A percentile compares a stretch with the other conserved stretches of the same genome.
Conservation (phyloP, 805 yeast genomes). For the Henningerozyma blattae region DNA sequence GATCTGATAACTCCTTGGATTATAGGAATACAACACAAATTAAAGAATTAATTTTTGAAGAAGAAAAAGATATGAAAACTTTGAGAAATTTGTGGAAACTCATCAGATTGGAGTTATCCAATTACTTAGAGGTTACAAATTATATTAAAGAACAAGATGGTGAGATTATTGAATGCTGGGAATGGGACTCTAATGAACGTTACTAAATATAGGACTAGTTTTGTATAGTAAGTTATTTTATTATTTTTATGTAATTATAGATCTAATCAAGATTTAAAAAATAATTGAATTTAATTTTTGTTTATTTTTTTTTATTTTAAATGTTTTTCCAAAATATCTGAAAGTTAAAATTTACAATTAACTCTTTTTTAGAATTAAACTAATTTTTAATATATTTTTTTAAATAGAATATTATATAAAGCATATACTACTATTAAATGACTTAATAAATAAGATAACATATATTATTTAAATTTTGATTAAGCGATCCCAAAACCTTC, state of each 20-base stretch:
- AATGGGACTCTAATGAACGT: conserved; percentile 39
- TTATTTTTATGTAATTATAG: no score
- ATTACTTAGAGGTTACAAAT: conserved; percentile 39
- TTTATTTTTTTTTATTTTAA: neutral
- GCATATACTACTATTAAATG: no score
- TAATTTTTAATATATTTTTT: no score
- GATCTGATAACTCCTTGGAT: no score
- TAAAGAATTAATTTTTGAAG: no score
- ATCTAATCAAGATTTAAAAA: no score
- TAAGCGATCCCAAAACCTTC: conserved; percentile 73
- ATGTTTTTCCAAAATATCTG: neutral
- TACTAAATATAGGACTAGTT: neutral
- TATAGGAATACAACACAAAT: no score
- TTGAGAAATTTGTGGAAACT: no score
- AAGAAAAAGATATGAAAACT: no score
- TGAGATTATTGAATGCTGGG: conserved; percentile 75
- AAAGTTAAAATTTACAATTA: neutral
- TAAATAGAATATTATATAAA: no score
- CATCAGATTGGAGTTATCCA: neutral
- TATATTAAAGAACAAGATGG: conserved; percentile 64
- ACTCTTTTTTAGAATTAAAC: neutral
- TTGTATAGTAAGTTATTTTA: conserved; percentile 1
- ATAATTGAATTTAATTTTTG: neutral
- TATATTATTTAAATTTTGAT: neutral
- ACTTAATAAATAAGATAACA: no score